phyloP scores from a whole-genome alignment of 495 filamentous ascomycete genomes.

The Thozetella sp. region DNA sequence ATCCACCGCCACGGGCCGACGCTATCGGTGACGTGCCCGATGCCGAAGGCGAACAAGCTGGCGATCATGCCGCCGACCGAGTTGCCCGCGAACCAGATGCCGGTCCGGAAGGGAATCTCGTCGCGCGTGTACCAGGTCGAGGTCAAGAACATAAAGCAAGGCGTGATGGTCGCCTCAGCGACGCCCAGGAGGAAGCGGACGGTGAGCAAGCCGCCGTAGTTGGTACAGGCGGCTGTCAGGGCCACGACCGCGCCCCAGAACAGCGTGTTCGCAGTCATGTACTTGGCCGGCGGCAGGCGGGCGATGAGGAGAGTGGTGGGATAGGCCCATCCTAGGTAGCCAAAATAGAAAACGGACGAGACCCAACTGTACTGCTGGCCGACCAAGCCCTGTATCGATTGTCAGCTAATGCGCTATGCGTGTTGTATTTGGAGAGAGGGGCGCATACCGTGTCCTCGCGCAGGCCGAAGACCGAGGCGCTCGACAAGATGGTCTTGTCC shows the following conservation, averaged over 20 bases:
- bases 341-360: constrained; percentile 35
- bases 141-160: constrained; percentile 30
- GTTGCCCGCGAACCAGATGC: constrained; percentile 42
- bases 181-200: constrained; percentile 56
- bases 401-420: background rate
- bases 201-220: constrained; percentile 69
- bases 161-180: constrained; percentile 51
- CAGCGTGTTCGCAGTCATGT: constrained; percentile 22
- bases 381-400: constrained; percentile 14
- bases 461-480: constrained; percentile 32
- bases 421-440: background rate
- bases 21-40: constrained; percentile 36
- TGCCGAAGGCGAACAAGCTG: constrained; percentile 44
- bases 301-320: constrained; percentile 26
- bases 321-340: constrained; percentile 29
- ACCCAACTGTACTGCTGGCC: constrained; percentile 38
- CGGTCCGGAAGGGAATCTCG: constrained; percentile 33
- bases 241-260: constrained; percentile 70
- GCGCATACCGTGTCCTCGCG: constrained; percentile 23
- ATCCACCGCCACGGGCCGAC: constrained; percentile 35
- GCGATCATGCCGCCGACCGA: constrained; percentile 36
- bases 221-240: constrained; percentile 70
- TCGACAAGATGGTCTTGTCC: constrained; percentile 37
- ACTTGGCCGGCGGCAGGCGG: constrained; percentile 30
- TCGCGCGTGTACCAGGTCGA: constrained; percentile 35